These are phyloP conservation scores for Medicago ruthenica DNA, from an alignment of 306 rosid species.

Conservation along the genomic window DNA sequence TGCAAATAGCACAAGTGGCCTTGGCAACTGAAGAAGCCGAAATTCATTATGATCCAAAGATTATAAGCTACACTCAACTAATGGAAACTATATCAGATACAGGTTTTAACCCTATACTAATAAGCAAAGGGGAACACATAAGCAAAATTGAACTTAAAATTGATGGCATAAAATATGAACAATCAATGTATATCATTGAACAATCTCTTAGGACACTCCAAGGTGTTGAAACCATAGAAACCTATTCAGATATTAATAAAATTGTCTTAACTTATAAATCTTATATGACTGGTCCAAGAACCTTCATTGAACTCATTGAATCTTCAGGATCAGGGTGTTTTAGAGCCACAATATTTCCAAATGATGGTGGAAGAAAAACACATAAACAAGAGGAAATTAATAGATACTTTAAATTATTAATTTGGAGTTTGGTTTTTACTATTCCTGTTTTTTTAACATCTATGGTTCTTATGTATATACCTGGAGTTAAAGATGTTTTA, in stretches of 20 bases:
- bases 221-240: constrained; percentile 61
- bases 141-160: constrained; percentile 71
- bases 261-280: constrained; percentile 68
- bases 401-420: constrained; percentile 53
- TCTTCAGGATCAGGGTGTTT: constrained; percentile 68
- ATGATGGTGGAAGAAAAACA: constrained; percentile 56
- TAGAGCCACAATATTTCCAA: constrained; percentile 64
- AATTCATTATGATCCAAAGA: constrained; percentile 61
- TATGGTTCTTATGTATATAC: constrained; percentile 80
- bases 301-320: constrained; percentile 68
- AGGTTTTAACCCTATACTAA: constrained; percentile 63
- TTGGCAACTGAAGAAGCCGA: constrained; percentile 79
- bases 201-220: constrained; percentile 54
- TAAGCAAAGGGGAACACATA: constrained; percentile 66
- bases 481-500: constrained; percentile 57
- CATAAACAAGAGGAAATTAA: constrained; percentile 60
- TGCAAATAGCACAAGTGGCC: constrained; percentile 72
- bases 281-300: constrained; percentile 75
- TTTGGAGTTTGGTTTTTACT: constrained; percentile 71
- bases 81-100: constrained; percentile 51
- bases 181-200: constrained; percentile 48
- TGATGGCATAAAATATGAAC: constrained; percentile 54
- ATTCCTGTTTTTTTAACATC: constrained; percentile 80
- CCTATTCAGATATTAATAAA: constrained; percentile 46
- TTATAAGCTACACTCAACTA: constrained; percentile 53